Evolutionary conservation across 345 rosid species (phyloP), one percentile per base, ranked within the genome.

Genomic region (Streptanthus diversifolius): DNA sequence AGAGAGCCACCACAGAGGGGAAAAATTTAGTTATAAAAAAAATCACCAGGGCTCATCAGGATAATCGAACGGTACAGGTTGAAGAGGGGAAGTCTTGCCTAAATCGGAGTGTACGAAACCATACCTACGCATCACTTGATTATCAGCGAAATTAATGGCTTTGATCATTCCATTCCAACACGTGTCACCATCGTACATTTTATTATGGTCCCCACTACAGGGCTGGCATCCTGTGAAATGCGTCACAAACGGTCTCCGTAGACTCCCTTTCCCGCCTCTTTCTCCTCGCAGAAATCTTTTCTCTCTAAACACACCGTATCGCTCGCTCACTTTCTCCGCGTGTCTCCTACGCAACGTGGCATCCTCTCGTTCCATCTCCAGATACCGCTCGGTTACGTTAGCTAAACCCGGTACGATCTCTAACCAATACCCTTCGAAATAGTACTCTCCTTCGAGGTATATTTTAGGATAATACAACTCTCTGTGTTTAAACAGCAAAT

Each of bases 191-290:
- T 77, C 77, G 77, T 95, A 95, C 82, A 85, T 84, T 79, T 63
- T 83, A 47, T 90, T 90, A 40, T 91, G 92, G 74, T 87, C 86
- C 45, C 99, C 99, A 67, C 87, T 90, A 64, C 99, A 91, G 0
- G 97, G 99, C 63, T 95, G 95, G 41, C 99, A 95, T 11, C 99
- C 99, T 30, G 99, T 84, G 77, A 95, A 95, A 68, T 91, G 99
- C 41, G 97, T 91, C 8, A 91, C 67, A 15, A 90, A 87, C 72
- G 99, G 96, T 56, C 97, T 67, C 82, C 93, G 79, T 88, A 75
- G 68, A 80, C 91, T 79, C 15, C 90, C 78, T 51, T 78, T 78
- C 44, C 91, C 90, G 51, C 92, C 62, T 60, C 64, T n/a, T 83
- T 86, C 32, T 83, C 58, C 87, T 27, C 79, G 78, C 47, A 86